A percentile compares a stretch with the other conserved stretches of the same genome.
Evolutionary conservation across 495 filamentous ascomycete species (phyloP).

Genomic region (Talaromyces thailandensis): DNA sequence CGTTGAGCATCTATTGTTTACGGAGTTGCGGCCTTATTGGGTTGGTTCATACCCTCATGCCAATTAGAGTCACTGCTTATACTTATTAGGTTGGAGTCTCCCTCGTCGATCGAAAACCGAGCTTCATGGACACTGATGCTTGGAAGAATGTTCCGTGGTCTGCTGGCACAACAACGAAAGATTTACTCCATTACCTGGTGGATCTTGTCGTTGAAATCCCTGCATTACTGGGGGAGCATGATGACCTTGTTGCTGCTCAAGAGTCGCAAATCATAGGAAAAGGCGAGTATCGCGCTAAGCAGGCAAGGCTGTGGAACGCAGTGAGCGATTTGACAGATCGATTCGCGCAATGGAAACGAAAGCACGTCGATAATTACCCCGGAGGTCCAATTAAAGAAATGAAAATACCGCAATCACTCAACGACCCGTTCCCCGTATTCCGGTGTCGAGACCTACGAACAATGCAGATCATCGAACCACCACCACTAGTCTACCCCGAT

Average conservation of each 20-base stretch:
- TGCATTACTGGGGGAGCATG: conserved; percentile 22
- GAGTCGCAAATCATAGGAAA: conserved; percentile 14
- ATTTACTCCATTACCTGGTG: conserved; percentile 32
- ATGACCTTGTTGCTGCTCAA: conserved; percentile 20
- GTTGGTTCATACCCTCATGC: conserved; percentile 13
- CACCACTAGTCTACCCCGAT: conserved; percentile 30
- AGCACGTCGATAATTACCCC: conserved; percentile 26
- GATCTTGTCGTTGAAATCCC: conserved; percentile 34
- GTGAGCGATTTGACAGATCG: conserved; percentile 24
- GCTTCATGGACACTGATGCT: conserved; percentile 29
- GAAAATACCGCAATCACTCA: conserved; percentile 9
- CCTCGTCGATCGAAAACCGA: conserved; percentile 21
- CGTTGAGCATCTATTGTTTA: conserved; percentile 35
- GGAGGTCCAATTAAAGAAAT: conserved; percentile 26
- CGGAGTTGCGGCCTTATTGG: conserved; percentile 37
- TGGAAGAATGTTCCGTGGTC: conserved; percentile 40
- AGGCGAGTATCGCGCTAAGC: conserved; percentile 30
- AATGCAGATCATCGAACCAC: conserved; percentile 23
- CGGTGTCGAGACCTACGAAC: conserved; percentile 30
- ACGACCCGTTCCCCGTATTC: conserved; percentile 28
- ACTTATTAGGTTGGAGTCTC: conserved; percentile 21
- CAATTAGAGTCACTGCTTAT: conserved; percentile 1
- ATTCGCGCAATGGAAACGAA: conserved; percentile 26
- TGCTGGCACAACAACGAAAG: conserved; percentile 28
- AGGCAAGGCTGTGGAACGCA: conserved; percentile 26